Percentiles rank a stretch among this genome's conserved stretches.
phyloP scores from a whole-genome alignment of 371 early-diverging fungal genomes.

The Batkoa obscura region DNA sequence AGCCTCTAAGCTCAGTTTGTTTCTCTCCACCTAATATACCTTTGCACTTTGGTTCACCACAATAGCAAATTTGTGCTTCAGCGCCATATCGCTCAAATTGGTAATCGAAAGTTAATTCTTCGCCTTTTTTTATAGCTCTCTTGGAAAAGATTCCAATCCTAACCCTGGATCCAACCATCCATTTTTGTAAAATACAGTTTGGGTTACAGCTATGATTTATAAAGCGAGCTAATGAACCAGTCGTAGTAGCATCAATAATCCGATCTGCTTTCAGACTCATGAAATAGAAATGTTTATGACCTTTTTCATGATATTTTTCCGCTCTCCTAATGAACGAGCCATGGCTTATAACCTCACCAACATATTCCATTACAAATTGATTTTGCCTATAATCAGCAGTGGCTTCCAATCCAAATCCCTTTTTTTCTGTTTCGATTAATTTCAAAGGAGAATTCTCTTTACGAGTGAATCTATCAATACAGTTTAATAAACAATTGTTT shows the following conservation, averaged over 20 bases:
- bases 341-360: slow-evolving; percentile 80
- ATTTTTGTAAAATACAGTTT: slow-evolving; percentile 71
- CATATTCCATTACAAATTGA: slow-evolving; percentile 85
- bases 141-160: slow-evolving; percentile 69
- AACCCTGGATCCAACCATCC: slow-evolving; percentile 61
- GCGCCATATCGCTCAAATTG: slow-evolving; percentile 71
- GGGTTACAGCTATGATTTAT: slow-evolving; percentile 89
- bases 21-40: slow-evolving; percentile 12
- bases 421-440: slow-evolving; percentile 67
- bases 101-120: slow-evolving; percentile 88
- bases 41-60: slow-evolving; percentile 67
- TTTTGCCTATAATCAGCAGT: slow-evolving; percentile 35
- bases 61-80: slow-evolving; percentile 79
- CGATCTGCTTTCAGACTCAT: slow-evolving; percentile 77
- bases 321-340: slow-evolving; percentile 62
- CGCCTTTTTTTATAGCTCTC: slow-evolving; percentile 40
- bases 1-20: slow-evolving; percentile 12
- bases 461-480: slow-evolving; percentile 46
- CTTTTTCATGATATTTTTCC: slow-evolving; percentile 50
- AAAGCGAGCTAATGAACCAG: slow-evolving; percentile 78
- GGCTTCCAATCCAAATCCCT: slow-evolving; percentile 83
- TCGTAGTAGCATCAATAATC: slow-evolving; percentile 87
- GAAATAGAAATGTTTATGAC: slow-evolving; percentile 88
- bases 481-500: slow-evolving; percentile 4
- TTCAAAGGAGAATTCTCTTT: slow-evolving; percentile 67